Evolutionary conservation across 177 flowering plant genomes (phyloP), one percentile per base, ranked within the genome.

Genomic region (Vitis hybrid): DNA sequence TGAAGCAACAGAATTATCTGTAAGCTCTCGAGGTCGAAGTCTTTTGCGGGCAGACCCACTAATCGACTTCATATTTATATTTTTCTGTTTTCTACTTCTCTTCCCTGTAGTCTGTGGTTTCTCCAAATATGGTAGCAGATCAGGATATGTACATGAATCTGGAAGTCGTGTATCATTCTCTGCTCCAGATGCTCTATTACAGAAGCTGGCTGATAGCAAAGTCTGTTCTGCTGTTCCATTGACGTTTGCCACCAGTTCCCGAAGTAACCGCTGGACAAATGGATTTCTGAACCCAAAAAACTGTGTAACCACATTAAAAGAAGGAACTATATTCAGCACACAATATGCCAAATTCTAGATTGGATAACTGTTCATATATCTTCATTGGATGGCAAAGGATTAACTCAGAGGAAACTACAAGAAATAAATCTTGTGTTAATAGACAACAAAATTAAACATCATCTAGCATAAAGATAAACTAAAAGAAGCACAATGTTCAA

Each of bases 251-350:
- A 87, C 88, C 75, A 96, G 80, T 74, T 91, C 95, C 60, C 97
- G 83, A 45, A 96, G 86, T 73, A 96, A 80, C 75, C 97, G 79
- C 80, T 86, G 97, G 59, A 96, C 92, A 57, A 85, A 84, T 54
- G 86, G 83, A 71, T 94, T 91, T 83, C 79, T 89, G 76, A 96
- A 96, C 59, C 99, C 99, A 83, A 94, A 96, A 77, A 94, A 85
- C 99, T 96, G 93, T 80, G 83, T 18, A 54, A 17, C 45, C 51
- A 68, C 54, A 70, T 39, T 45, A 15, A 78, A 65, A 60, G 13
- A 72, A 65, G 60, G 23, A 62, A 65, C 58, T 60, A 63, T n/a
- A 34, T 6, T 60, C 1, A 39, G 34, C n/a, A 48, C 30, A 55
- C 4, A 48, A 11, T 62, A 54, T 8, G 12, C 45, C 17, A 13